A percentile compares a stretch with the other conserved stretches of the same genome.
Evolutionary conservation across 2,329 filamentous ascomycete species (phyloP).

Genomic region (Fusarium nisikadoi): DNA sequence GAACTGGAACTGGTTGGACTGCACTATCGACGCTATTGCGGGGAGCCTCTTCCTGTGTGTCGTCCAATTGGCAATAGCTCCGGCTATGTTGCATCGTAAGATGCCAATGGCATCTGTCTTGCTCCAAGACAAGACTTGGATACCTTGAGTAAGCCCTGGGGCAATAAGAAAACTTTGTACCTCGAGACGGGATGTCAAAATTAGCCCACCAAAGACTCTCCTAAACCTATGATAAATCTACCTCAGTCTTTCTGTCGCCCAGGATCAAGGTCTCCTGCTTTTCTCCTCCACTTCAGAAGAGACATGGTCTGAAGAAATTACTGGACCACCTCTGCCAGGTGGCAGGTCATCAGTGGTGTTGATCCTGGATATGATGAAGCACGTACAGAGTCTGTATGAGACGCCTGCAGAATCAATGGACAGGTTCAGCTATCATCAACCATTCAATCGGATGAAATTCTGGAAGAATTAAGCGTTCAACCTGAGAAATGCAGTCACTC

Average conservation of each 20-base stretch:
- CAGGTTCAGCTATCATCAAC: slow-evolving; percentile 4
- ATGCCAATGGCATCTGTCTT: slow-evolving; percentile 19
- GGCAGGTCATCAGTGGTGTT: slow-evolving; percentile 38
- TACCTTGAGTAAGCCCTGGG: neutral
- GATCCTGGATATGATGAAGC: slow-evolving; percentile 1
- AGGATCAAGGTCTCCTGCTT: neutral
- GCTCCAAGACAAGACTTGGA: slow-evolving; percentile 1
- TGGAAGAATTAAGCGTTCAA: neutral
- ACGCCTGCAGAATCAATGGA: neutral
- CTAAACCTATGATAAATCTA: neutral
- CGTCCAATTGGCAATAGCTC: slow-evolving; percentile 25
- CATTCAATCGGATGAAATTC: neutral
- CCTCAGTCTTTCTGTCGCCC: neutral
- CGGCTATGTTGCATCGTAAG: slow-evolving; percentile 16
- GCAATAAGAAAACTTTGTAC: neutral
- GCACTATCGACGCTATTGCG: slow-evolving; percentile 28
- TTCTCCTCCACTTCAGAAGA: neutral
- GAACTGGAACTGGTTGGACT: slow-evolving; percentile 29
- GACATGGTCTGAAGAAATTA: slow-evolving; percentile 31
- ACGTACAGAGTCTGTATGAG: slow-evolving; percentile 1
- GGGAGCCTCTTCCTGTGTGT: slow-evolving; percentile 11
- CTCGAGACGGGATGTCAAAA: neutral
- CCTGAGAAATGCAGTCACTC: slow-evolving; percentile 9
- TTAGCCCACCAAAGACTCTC: neutral
- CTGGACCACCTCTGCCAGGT: slow-evolving; percentile 37